Conservation (phyloP, 2,329 filamentous ascomycete species). For the Parascedosporium putredinis region DNA sequence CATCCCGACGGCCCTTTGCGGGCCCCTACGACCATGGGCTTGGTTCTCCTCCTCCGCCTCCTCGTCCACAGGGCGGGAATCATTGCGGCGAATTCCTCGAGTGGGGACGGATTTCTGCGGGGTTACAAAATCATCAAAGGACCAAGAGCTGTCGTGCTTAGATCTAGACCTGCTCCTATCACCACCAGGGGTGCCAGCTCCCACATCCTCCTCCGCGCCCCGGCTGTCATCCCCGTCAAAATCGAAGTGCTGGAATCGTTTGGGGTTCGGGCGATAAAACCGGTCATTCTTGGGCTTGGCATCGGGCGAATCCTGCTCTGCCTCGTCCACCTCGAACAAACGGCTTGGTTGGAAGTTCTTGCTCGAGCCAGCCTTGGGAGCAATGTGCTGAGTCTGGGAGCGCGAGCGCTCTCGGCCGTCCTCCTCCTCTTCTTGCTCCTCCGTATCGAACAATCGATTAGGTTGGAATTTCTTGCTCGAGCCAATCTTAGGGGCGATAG, state of each 20-base stretch:
- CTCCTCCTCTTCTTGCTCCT: conserved; percentile 35
- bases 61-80: conserved; percentile 70
- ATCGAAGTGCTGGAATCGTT: conserved; percentile 58
- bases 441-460: conserved; percentile 44
- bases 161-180: conserved; percentile 34
- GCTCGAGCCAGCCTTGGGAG: conserved; percentile 42
- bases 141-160: conserved; percentile 69
- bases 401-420: conserved; percentile 39
- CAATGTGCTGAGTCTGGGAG: conserved; percentile 32
- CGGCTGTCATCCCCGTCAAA: conserved; percentile 52
- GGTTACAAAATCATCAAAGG: conserved; percentile 78
- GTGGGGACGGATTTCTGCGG: conserved; percentile 60
- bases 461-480: conserved; percentile 51
- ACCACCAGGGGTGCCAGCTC: conserved; percentile 27
- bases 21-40: conserved; percentile 41
- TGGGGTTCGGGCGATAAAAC: conserved; percentile 56
- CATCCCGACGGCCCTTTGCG: conserved; percentile 64
- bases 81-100: conserved; percentile 52
- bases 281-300: conserved; percentile 27
- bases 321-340: conserved; percentile 45
- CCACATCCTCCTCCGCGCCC: conserved; percentile 36
- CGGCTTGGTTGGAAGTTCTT: conserved; percentile 55
- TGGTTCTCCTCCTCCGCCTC: conserved; percentile 49
- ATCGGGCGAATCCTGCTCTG: conserved; percentile 12
- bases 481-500: conserved; percentile 39